Percentiles rank a stretch among this genome's conserved stretches.
Evolutionary conservation across 441 rosid genomes (phyloP).

Genomic region (Bruguiera hainesii): DNA sequence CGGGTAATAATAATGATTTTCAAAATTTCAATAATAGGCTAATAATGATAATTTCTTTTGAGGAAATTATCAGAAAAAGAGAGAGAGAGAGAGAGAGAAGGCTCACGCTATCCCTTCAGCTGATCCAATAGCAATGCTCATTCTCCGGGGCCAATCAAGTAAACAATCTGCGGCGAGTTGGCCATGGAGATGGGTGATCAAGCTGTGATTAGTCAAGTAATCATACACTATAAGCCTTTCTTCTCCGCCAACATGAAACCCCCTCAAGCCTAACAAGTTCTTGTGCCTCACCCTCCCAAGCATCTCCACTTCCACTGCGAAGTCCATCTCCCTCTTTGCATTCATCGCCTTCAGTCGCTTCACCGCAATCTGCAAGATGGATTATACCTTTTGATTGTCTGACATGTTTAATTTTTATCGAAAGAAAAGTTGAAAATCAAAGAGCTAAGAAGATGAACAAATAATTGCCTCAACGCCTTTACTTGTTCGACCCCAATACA

Average conservation of each 20-base stretch:
- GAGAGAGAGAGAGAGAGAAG: no score
- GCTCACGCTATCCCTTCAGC: constrained; percentile 89
- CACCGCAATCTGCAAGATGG: constrained; percentile 67
- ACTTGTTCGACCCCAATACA: constrained; percentile 94
- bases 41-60: no score
- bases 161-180: constrained; percentile 73
- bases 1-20: no score
- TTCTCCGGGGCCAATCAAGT: constrained; percentile 67
- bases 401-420: neutral
- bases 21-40: no score
- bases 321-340: constrained; percentile 80
- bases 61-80: no score
- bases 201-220: constrained; percentile 85
- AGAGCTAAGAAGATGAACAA: neutral
- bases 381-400: neutral
- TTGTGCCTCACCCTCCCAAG: constrained; percentile 85
- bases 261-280: constrained; percentile 69
- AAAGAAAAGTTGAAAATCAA: neutral
- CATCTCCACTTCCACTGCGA: constrained; percentile 81
- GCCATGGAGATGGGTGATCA: constrained; percentile 81
- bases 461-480: constrained; percentile 70
- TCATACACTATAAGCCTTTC: constrained; percentile 89
- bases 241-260: constrained; percentile 87
- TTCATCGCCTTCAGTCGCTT: constrained; percentile 89
- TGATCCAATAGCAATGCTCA: constrained; percentile 70